Conservation (phyloP, 2,329 filamentous ascomycete species). For the Claviceps maximensis region DNA sequence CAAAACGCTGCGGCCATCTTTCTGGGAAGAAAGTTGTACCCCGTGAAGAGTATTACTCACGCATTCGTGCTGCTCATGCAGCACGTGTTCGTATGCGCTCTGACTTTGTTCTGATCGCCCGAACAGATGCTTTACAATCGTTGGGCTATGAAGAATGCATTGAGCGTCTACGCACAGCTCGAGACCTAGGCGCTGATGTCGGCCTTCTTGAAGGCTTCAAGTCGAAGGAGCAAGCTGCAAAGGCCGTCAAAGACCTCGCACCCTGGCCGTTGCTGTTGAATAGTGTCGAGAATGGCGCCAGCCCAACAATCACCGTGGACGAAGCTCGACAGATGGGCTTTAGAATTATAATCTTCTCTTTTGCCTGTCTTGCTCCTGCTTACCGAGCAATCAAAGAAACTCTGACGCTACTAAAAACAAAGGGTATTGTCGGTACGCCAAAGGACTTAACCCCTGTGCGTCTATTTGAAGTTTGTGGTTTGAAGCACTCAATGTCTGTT, state of each 20-base stretch:
- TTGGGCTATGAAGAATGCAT: slow-evolving; percentile 46
- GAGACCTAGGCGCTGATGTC: slow-evolving; percentile 43
- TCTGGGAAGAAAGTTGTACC: slow-evolving; percentile 47
- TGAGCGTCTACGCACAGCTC: slow-evolving; percentile 33
- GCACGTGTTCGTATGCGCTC: slow-evolving; percentile 33
- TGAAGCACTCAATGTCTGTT: slow-evolving; percentile 36
- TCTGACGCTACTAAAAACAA: slow-evolving; percentile 25
- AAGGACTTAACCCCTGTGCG: slow-evolving; percentile 31
- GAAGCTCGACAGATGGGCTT: slow-evolving; percentile 44
- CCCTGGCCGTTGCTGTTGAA: slow-evolving; percentile 41
- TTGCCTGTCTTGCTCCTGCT: slow-evolving; percentile 32
- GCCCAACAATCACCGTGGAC: slow-evolving; percentile 37
- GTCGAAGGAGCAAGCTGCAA: slow-evolving; percentile 34
- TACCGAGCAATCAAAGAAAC: slow-evolving; percentile 29
- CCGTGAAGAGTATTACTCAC: slow-evolving; percentile 33
- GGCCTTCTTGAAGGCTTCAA: slow-evolving; percentile 47
- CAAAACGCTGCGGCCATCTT: slow-evolving; percentile 54
- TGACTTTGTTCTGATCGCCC: slow-evolving; percentile 52
- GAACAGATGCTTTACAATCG: slow-evolving; percentile 46
- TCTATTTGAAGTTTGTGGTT: slow-evolving; percentile 38
- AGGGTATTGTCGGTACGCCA: slow-evolving; percentile 24
- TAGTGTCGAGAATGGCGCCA: slow-evolving; percentile 42
- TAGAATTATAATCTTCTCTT: slow-evolving; percentile 37
- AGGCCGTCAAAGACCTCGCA: slow-evolving; percentile 32
- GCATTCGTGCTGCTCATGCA: slow-evolving; percentile 42